phyloP scores from a whole-genome alignment of 305 asterid genomes.

The Solanum chacoense region DNA sequence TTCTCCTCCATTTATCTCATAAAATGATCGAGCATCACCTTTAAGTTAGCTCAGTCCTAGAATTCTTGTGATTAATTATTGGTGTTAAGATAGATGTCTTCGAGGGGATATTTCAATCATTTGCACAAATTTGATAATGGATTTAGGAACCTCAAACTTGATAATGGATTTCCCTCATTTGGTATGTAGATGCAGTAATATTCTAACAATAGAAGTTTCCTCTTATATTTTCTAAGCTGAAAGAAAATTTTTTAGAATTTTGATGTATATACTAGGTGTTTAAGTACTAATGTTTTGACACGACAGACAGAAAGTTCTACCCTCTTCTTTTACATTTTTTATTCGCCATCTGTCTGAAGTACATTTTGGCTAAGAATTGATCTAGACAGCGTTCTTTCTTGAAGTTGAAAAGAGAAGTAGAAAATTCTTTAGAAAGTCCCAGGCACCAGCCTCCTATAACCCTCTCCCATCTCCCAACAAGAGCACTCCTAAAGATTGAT shows the following conservation, averaged over 20 bases:
- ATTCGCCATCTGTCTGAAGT: neutral
- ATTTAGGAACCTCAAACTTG: neutral
- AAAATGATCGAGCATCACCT: neutral
- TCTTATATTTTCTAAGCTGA: neutral
- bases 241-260: neutral
- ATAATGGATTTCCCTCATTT: neutral
- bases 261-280: neutral
- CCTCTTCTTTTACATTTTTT: neutral
- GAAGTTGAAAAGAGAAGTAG: neutral
- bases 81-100: neutral
- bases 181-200: neutral
- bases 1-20: neutral
- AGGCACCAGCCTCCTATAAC: neutral
- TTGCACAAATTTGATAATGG: neutral
- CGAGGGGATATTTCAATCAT: neutral
- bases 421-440: neutral
- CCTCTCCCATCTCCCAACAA: neutral
- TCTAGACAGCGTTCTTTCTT: neutral
- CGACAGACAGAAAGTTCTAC: neutral
- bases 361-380: neutral
- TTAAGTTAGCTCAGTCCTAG: neutral
- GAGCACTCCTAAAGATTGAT: neutral
- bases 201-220: neutral
- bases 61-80: neutral
- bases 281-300: neutral